Conservation (phyloP, 2,329 filamentous ascomycete species). For the Elsinoe perseae region DNA sequence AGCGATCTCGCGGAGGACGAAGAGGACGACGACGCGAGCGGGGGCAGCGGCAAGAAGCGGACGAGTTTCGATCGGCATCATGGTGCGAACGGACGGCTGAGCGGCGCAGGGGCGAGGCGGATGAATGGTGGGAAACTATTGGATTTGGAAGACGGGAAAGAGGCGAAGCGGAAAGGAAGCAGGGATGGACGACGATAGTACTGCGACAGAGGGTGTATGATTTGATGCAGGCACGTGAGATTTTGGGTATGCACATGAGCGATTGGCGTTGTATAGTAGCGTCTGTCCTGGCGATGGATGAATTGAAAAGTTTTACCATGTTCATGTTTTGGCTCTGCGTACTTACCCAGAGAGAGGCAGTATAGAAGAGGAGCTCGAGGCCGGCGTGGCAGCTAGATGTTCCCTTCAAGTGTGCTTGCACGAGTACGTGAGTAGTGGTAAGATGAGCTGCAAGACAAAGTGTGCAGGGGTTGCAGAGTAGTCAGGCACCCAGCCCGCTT, state of each 20-base stretch:
- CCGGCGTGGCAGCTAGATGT: too few species aligned
- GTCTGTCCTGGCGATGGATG: constrained; percentile 9
- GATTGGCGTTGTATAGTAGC: constrained; percentile 2
- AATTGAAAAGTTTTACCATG: not conserved
- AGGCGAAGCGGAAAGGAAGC: not conserved
- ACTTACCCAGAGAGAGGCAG: too few species aligned
- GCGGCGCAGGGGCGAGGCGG: constrained; percentile 6
- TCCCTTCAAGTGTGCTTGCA: too few species aligned
- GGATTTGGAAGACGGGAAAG: constrained; percentile 8
- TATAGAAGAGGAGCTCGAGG: too few species aligned
- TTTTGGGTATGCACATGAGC: constrained; percentile 2
- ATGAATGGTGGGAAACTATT: constrained; percentile 7
- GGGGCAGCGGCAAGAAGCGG: constrained; percentile 24
- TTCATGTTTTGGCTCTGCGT: not conserved
- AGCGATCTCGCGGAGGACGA: constrained; percentile 72
- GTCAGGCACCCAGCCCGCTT: not conserved
- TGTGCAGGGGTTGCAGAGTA: not conserved
- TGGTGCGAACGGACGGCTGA: constrained; percentile 7
- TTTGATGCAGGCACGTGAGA: too few species aligned
- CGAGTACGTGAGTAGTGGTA: too few species aligned
- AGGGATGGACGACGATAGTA: not conserved
- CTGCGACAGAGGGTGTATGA: too few species aligned
- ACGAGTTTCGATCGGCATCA: constrained; percentile 28
- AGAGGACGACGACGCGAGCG: constrained; percentile 45
- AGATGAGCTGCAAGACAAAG: not conserved